Conservation (phyloP, 129 eudicot species). For the Cynara cardunculus region DNA sequence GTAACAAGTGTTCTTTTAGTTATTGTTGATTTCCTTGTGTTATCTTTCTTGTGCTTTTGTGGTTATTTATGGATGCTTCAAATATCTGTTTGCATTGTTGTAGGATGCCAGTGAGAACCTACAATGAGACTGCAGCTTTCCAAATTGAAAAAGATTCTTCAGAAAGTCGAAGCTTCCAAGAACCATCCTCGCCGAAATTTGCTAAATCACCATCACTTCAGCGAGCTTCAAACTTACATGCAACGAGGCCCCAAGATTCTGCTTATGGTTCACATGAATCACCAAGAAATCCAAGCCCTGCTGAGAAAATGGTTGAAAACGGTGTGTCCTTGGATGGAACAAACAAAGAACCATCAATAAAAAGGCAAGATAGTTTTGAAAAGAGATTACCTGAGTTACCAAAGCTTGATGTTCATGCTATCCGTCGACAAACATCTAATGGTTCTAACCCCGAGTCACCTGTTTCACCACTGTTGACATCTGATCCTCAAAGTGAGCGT, state of each 20-base stretch:
- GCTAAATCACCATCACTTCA: constrained; percentile 93
- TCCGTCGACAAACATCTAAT: constrained; percentile 53
- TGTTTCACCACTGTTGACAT: constrained; percentile 89
- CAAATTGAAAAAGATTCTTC: constrained; percentile 78
- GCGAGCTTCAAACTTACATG: constrained; percentile 64
- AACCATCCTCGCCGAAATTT: constrained; percentile 85
- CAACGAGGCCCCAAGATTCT: constrained; percentile 56
- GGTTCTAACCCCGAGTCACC: constrained; percentile 97
- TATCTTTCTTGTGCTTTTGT: neutral
- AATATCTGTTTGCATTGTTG: constrained; percentile 11
- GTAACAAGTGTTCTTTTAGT: neutral
- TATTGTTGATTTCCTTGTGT: neutral
- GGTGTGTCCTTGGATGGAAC: constrained; percentile 50
- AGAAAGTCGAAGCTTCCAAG: constrained; percentile 62
- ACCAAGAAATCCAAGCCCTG: constrained; percentile 69
- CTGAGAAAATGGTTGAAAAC: constrained; percentile 64
- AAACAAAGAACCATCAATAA: constrained; percentile 76
- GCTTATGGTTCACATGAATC: constrained; percentile 68
- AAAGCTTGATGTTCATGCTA: constrained; percentile 71
- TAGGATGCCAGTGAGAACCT: constrained; percentile 87
- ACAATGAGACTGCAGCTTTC: constrained; percentile 59
- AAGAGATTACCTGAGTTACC: constrained; percentile 90
- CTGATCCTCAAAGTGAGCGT: constrained; percentile 89
- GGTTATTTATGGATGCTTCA: neutral
- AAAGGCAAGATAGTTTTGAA: constrained; percentile 93